Conservation (phyloP, 371 early-diverging fungal genomes). For the Lichtheimia ornata region DNA sequence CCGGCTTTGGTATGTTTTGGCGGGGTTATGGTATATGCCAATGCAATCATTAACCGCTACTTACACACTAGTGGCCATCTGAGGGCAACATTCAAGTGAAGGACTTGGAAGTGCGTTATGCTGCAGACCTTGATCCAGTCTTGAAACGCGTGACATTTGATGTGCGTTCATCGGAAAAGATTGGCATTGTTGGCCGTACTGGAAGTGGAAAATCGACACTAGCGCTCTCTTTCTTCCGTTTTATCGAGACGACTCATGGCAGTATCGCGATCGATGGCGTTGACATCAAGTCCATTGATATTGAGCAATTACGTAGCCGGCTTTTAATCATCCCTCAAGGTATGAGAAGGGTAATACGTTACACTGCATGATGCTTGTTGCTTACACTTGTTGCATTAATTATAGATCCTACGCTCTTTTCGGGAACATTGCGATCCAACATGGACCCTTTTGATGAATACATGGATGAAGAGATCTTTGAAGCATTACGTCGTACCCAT, state of each 20-base stretch:
- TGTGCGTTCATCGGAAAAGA: conserved; percentile 51
- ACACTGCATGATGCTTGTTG: background rate
- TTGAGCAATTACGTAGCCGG: conserved; percentile 66
- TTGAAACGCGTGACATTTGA: conserved; percentile 56
- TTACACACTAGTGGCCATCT: conserved; percentile 54
- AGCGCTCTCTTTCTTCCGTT: conserved; percentile 72
- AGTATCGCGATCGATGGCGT: conserved; percentile 72
- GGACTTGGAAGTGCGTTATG: conserved; percentile 59
- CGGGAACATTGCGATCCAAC: conserved; percentile 65
- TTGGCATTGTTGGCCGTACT: conserved; percentile 71
- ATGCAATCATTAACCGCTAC: background rate
- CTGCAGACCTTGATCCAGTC: conserved; percentile 58
- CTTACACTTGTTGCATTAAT: background rate
- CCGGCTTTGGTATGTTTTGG: conserved; percentile 29
- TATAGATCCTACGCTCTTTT: conserved; percentile 63
- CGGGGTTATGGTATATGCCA: background rate
- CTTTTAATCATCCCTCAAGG: conserved; percentile 76
- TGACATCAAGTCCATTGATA: conserved; percentile 68
- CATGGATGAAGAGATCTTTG: conserved; percentile 68
- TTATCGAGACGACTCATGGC: conserved; percentile 72
- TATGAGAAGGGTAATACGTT: background rate
- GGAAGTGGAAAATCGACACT: conserved; percentile 80
- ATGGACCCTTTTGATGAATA: conserved; percentile 68
- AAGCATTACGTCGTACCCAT: conserved; percentile 58
- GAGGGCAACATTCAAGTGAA: conserved; percentile 62